Percentiles rank a stretch among this genome's conserved stretches.
phyloP scores from a whole-genome alignment of 768 basidiomycete genomes.

The Rhodotorula kratochvilovae region DNA sequence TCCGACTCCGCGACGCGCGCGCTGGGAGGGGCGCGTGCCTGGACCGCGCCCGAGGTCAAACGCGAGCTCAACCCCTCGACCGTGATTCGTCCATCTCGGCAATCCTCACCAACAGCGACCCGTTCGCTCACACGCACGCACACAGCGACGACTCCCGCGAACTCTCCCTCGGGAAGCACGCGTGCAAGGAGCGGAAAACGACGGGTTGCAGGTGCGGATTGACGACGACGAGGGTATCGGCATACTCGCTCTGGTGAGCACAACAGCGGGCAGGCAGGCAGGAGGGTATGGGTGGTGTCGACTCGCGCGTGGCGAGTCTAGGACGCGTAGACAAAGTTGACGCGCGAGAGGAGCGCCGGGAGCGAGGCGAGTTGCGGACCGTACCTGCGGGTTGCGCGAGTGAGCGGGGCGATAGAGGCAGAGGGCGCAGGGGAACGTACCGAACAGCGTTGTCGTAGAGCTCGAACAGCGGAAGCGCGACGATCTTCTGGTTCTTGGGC shows the following conservation, averaged over 20 bases:
- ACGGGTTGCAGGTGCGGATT: background rate
- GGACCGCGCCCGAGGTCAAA: background rate
- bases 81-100: background rate
- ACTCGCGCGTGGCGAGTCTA: background rate
- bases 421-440: conserved; percentile 46
- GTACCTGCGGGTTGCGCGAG: conserved; percentile 53
- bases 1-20: too few species aligned
- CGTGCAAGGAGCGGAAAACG: background rate
- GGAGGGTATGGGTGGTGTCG: background rate
- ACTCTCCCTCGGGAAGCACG: too few species aligned
- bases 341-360: conserved; percentile 81
- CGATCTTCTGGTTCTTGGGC: conserved; percentile 97
- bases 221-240: background rate
- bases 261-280: background rate
- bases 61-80: background rate
- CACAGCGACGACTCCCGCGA: too few species aligned
- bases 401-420: background rate
- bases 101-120: too few species aligned
- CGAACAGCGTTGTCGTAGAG: conserved; percentile 95
- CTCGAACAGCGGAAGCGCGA: conserved; percentile 93
- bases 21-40: background rate
- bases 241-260: background rate
- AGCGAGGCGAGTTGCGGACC: conserved; percentile 92
- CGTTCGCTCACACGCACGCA: background rate
- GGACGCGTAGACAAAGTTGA: conserved; percentile 59